Conservation (phyloP, 2,329 filamentous ascomycete species). For the Penicillium italicum region DNA sequence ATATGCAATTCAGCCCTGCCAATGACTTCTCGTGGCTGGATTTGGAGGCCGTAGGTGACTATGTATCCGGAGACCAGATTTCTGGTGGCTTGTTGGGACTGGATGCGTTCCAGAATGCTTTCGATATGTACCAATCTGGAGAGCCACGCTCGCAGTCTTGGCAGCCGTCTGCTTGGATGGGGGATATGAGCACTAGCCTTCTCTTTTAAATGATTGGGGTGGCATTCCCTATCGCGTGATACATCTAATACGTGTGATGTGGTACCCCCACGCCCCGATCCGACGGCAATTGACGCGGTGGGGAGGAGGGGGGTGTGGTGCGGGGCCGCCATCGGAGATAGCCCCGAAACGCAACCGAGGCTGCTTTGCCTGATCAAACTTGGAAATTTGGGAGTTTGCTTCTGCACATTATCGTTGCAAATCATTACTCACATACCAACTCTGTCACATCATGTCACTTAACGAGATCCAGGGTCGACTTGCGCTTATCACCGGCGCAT, state of each 20-base stretch:
- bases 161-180: constrained; percentile 41
- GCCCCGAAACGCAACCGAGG: constrained; percentile 23
- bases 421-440: background rate
- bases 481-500: constrained; percentile 60
- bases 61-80: constrained; percentile 48
- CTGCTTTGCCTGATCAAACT: background rate
- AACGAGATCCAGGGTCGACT: constrained; percentile 53
- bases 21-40: constrained; percentile 62
- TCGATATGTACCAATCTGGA: constrained; percentile 29
- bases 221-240: background rate
- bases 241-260: background rate
- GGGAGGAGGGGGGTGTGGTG: constrained; percentile 16
- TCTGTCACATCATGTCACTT: constrained; percentile 16
- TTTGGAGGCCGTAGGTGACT: constrained; percentile 58
- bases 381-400: background rate
- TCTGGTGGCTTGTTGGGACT: constrained; percentile 35
- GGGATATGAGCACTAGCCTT: constrained; percentile 39
- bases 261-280: background rate
- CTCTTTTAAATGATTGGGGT: constrained; percentile 26
- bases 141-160: constrained; percentile 35
- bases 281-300: constrained; percentile 23
- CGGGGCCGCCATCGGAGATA: constrained; percentile 25
- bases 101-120: constrained; percentile 33
- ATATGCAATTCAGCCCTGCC: constrained; percentile 45
- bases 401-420: background rate